Base-by-base conservation (phyloP, 441 rosid genomes). In the Francoa sonchifolia region DNA sequence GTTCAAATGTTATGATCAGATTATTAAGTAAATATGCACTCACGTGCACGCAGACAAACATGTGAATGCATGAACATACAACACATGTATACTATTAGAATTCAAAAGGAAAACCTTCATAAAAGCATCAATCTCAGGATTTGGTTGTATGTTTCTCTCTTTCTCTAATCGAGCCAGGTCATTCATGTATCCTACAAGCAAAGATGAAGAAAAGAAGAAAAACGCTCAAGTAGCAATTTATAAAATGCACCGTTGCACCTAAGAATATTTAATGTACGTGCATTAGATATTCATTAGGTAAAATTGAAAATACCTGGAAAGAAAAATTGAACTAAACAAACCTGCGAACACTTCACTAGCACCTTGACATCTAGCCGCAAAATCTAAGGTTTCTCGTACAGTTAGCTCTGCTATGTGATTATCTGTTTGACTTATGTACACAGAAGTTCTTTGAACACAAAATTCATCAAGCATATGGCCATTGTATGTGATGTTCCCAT, bases 341-440 rank as follows among this genome's bases (percentile, higher is more conserved):
- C 96, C 96, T 72, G 79, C 84, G 60, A 79, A 77, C 51, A 78
- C 79, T 55, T 77, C 82, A 31, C 65, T 85, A 54, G 92, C 77
- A 7, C 98, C 98, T 55, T 89, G 89, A 58, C 89, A 89, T 55
- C 92, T 63, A 33, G 98, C 94, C 30, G 93, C 96, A 57, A 85
- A 90, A 76, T 90, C 98, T 18, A 89, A 68, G 3, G 95, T 90
- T 68, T 90, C 98, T 38, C 94, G 76, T 10, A 90, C 96, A 34
- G 94, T 90, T 38, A 82, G 76, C 65, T 90, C 96, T 6, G 84
- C 87, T 48, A 82, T 76, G 69, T 90, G 98, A 48, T 74, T 76
- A 56, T 85, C 98, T 14, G 88, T 80, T 69, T 85, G 98, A 51
- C 98, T 70, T 44, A 76, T 85, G 62, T 90, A 90, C 14, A 96